Percentiles rank a stretch among this genome's conserved stretches.
phyloP scores from a whole-genome alignment of 176 grass and related monocot genomes.

The Eleusine coracana region DNA sequence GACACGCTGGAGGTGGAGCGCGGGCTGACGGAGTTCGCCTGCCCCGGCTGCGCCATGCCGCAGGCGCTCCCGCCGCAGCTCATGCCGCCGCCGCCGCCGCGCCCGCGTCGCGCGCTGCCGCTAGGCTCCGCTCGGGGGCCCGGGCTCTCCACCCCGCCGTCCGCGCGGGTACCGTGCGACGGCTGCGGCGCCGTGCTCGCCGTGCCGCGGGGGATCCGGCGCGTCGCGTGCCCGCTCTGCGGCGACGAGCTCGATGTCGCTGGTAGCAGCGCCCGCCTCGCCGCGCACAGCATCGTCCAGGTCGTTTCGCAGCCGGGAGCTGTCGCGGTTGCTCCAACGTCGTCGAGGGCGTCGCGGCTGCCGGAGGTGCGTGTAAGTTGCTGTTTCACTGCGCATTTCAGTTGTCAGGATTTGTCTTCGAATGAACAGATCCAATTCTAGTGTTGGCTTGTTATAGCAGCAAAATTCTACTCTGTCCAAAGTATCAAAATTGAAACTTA shows the following conservation, averaged over 20 bases:
- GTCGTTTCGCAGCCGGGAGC: slow-evolving; percentile 11
- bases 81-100: slow-evolving; percentile 41
- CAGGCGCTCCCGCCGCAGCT: slow-evolving; percentile 64
- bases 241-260: slow-evolving; percentile 59
- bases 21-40: slow-evolving; percentile 59
- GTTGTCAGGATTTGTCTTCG: background rate
- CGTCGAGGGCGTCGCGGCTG: slow-evolving; percentile 4
- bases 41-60: slow-evolving; percentile 57
- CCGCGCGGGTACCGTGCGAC: slow-evolving; percentile 53
- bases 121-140: background rate
- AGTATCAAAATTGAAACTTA: background rate
- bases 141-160: background rate
- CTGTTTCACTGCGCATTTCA: background rate
- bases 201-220: slow-evolving; percentile 66
- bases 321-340: background rate
- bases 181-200: slow-evolving; percentile 71
- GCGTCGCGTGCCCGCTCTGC: slow-evolving; percentile 73
- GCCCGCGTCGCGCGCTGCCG: slow-evolving; percentile 31
- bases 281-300: background rate
- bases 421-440: background rate
- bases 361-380: slow-evolving; percentile 12
- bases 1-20: slow-evolving; percentile 65
- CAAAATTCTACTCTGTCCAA: too few relatives aligned
- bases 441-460: background rate
- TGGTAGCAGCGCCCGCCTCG: slow-evolving; percentile 12